These are phyloP conservation scores for Dendrobium huoshanense DNA, from an alignment of 106 monocot genomes.

Conservation along the genomic window DNA sequence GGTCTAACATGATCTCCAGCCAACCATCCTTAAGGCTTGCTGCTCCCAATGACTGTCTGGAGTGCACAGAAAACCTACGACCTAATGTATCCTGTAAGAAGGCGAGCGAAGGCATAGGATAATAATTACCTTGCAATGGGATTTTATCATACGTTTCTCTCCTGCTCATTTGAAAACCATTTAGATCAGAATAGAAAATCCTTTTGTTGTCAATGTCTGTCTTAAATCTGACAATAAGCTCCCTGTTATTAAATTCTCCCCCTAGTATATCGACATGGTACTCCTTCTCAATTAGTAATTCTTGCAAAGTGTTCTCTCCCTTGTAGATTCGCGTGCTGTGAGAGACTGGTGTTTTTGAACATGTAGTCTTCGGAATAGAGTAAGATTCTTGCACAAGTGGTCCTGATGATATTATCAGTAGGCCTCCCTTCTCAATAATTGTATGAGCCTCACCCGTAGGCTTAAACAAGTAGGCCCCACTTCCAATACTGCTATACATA, in stretches of 20 bases:
- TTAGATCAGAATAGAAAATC: slow-evolving; percentile 84
- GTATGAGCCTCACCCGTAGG: slow-evolving; percentile 69
- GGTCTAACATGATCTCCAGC: slow-evolving; percentile 94
- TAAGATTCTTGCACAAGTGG: slow-evolving; percentile 62
- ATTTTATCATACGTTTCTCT: slow-evolving; percentile 94
- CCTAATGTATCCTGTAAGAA: slow-evolving; percentile 76
- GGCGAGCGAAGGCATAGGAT: slow-evolving; percentile 91
- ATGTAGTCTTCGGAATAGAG: slow-evolving; percentile 70
- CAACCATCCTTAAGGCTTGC: slow-evolving; percentile 87
- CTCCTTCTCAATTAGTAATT: slow-evolving; percentile 86
- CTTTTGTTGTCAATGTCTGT: slow-evolving; percentile 70
- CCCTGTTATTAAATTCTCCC: slow-evolving; percentile 70
- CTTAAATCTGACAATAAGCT: slow-evolving; percentile 82
- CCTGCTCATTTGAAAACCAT: slow-evolving; percentile 93
- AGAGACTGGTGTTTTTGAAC: slow-evolving; percentile 56
- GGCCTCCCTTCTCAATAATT: slow-evolving; percentile 52
- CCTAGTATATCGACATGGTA: slow-evolving; percentile 85
- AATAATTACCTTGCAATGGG: slow-evolving; percentile 91
- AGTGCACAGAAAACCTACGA: slow-evolving; percentile 78
- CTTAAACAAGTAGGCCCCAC: slow-evolving; percentile 93
- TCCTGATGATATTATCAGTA: slow-evolving; percentile 62
- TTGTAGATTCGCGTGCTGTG: slow-evolving; percentile 77
- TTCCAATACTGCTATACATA: slow-evolving; percentile 73
- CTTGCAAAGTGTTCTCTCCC: slow-evolving; percentile 57
- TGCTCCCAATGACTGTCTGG: slow-evolving; percentile 76